Conservation (phyloP, 2,329 filamentous ascomycete species). For the Aspergillaceae sp. region DNA sequence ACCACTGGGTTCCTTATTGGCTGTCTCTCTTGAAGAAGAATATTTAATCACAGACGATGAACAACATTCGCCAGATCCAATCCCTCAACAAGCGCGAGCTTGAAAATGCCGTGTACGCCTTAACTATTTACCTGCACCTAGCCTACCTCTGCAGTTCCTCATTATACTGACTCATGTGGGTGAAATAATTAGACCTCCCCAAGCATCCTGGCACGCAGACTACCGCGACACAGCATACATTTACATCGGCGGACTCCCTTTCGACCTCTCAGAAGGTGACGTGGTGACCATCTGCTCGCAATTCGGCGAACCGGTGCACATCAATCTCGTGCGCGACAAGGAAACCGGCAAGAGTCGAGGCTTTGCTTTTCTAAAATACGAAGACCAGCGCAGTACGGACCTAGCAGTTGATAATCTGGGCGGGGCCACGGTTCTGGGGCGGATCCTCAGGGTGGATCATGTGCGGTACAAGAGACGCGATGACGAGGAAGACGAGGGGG, state of each 20-base stretch:
- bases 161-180: constrained; percentile 4
- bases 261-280: constrained; percentile 89
- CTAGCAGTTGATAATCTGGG: constrained; percentile 93
- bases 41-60: constrained; percentile 53
- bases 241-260: constrained; percentile 90
- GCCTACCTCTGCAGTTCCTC: not conserved
- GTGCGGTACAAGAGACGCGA: constrained; percentile 83
- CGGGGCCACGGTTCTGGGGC: constrained; percentile 71
- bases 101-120: constrained; percentile 69
- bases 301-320: constrained; percentile 86
- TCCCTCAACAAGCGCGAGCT: constrained; percentile 91
- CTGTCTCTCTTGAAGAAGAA: too few species aligned
- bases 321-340: constrained; percentile 88
- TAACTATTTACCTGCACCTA: constrained; percentile 4
- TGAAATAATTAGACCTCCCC: constrained; percentile 52
- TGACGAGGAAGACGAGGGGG: constrained; percentile 46
- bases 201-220: constrained; percentile 93
- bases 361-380: constrained; percentile 95
- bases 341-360: constrained; percentile 92
- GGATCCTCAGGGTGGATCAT: constrained; percentile 81
- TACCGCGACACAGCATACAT: constrained; percentile 96
- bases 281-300: constrained; percentile 95
- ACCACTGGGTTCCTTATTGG: too few species aligned
- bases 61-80: constrained; percentile 85
- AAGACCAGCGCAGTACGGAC: constrained; percentile 93